Conservation (phyloP, 495 filamentous ascomycete genomes). For the Neurospora sp. region DNA sequence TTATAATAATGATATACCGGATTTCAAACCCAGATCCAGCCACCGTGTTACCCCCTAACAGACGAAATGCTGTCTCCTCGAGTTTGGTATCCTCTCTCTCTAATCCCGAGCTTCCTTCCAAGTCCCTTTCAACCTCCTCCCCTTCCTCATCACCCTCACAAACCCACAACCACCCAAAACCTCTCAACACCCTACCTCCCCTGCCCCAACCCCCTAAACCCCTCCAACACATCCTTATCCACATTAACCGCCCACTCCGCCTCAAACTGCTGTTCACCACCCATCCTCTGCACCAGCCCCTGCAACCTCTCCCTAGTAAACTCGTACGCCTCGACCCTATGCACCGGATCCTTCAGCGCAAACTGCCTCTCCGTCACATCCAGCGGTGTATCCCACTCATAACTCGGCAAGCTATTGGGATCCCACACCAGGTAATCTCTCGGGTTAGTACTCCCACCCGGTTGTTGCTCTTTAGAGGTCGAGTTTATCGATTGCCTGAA, state of each 20-base stretch:
- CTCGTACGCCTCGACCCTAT: slow-evolving; percentile 55
- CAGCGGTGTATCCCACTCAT: slow-evolving; percentile 61
- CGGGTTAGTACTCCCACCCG: no score
- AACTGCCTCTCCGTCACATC: slow-evolving; percentile 39
- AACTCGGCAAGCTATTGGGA: slow-evolving; percentile 49
- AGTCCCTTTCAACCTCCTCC: no score
- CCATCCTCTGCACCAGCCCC: slow-evolving; percentile 53
- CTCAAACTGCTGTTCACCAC: slow-evolving; percentile 65
- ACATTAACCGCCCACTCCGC: slow-evolving; percentile 79
- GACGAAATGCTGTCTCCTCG: neutral
- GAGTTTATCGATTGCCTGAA: neutral
- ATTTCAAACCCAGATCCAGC: neutral
- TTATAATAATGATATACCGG: neutral
- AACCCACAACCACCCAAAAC: neutral
- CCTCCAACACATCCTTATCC: slow-evolving; percentile 64
- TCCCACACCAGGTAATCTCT: slow-evolving; percentile 51
- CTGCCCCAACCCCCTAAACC: slow-evolving; percentile 41
- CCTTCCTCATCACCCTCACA: neutral
- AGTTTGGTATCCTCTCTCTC: neutral
- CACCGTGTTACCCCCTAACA: neutral
- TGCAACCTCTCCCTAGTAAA: slow-evolving; percentile 61
- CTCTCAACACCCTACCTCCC: neutral
- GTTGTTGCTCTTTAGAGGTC: neutral
- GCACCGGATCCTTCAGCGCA: slow-evolving; percentile 55
- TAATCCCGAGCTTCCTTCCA: neutral